These are phyloP conservation scores for Macrocybe gigantea DNA, from an alignment of 768 basidiomycete genomes.

Conservation along the genomic window DNA sequence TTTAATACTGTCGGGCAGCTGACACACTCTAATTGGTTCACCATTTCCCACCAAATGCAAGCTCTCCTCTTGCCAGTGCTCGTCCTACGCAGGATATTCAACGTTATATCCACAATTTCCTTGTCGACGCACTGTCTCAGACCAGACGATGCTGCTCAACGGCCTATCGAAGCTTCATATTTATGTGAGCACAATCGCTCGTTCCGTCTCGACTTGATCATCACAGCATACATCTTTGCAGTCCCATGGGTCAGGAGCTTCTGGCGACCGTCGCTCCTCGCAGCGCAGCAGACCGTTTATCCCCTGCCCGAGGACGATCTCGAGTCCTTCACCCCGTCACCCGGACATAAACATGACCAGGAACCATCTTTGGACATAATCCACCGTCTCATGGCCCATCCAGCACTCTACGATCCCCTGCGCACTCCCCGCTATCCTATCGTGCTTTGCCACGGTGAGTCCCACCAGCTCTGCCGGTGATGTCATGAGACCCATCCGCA, in stretches of 20 bases:
- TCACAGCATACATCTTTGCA: no score
- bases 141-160: constrained; percentile 45
- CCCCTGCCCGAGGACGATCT: no score
- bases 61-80: constrained; percentile 19
- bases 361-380: constrained; percentile 39
- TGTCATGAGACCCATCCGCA: constrained; percentile 4
- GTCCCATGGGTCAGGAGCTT: no score
- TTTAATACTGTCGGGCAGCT: neutral
- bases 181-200: no score
- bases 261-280: no score
- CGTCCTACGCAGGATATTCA: constrained; percentile 60
- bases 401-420: constrained; percentile 71
- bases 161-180: no score
- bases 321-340: no score
- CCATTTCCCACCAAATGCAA: no score
- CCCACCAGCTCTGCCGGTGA: neutral
- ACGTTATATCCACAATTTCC: constrained; percentile 69
- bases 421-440: constrained; percentile 84
- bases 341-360: constrained; percentile 15
- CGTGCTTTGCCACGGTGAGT: constrained; percentile 90
- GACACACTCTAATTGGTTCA: no score
- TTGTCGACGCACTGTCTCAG: constrained; percentile 62
- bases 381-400: constrained; percentile 69
- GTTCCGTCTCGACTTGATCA: no score
- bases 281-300: no score